Base-by-base conservation (phyloP, 2,329 filamentous ascomycete species). In the Neopestalotiopsis rosae region DNA sequence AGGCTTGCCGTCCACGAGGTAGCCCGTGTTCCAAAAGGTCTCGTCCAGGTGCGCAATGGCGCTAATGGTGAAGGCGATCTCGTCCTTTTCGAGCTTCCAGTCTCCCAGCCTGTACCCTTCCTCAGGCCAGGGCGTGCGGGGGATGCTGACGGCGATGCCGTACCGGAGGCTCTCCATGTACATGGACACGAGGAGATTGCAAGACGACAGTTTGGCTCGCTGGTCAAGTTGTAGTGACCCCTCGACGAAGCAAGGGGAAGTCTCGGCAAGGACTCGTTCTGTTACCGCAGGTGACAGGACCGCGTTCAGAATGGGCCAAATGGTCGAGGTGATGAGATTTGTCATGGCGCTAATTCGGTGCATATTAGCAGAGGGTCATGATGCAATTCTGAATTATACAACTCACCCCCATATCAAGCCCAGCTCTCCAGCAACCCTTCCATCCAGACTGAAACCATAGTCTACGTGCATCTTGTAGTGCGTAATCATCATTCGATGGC, bases 21-120 rank as follows among this genome's bases (percentile, higher is more conserved):
- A 68, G 0, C 73, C 72, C 14, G 73, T 72, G 59, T 79, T 78
- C 78, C 79, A 81, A 42, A 77, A 72, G 4, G 59, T 57, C 1
- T 66, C 56, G 67, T 81, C 74, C 59, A 71, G 72, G 14, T 72
- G 74, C 14, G 69, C 78, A 32, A 72, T 71, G 71, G 75, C 78
- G 28, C 64, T 73, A 17, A 71, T 73, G 1, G 72, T 70, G 3
- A 78, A 34, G 30, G 80, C 70, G 56, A 75, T 65, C 5, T 75
- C 65, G 13, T 73, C 69, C 49, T 74, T 73, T 1, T 75, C 73
- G 59, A 81, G 75, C 24, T 56, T 68, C 74, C 76, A 81, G 5
- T 69, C 67, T 14, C 71, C 69, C 3, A 80, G 65, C 20, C 71
- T 67, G 67, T 78, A 75, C 56, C 72, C 68, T 5, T 68, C 49